A percentile compares a stretch with the other conserved stretches of the same genome.
Conservation (phyloP, 179 eudicot genomes). For the Actinidia chinensis region DNA sequence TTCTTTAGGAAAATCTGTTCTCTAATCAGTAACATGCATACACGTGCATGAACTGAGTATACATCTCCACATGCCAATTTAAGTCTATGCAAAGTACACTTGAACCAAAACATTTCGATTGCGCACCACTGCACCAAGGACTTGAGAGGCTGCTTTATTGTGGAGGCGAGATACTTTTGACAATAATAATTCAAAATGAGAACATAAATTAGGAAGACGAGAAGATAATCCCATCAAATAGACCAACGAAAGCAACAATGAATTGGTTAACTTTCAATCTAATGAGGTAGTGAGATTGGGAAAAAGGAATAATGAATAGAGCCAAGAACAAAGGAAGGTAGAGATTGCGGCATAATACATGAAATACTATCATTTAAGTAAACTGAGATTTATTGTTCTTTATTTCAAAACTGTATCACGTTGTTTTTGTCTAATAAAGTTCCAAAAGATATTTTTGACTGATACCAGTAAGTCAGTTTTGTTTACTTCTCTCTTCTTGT, state of each 20-base stretch:
- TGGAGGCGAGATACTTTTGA: neutral
- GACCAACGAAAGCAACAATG: slow-evolving; percentile 2
- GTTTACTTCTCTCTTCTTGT: no score
- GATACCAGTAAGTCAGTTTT: neutral
- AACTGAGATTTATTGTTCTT: neutral
- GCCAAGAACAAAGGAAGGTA: neutral
- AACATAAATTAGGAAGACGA: neutral
- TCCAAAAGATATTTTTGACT: neutral
- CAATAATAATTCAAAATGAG: neutral
- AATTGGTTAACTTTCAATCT: neutral
- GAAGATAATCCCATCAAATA: neutral
- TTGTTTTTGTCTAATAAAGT: neutral
- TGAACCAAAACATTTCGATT: neutral
- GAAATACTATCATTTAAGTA: neutral
- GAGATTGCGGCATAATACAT: neutral
- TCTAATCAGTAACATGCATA: neutral
- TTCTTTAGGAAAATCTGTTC: no score
- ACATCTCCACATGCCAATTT: neutral
- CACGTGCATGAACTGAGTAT: neutral
- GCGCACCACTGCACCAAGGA: neutral
- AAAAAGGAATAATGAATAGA: neutral
- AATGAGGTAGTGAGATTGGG: neutral
- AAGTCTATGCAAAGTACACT: neutral
- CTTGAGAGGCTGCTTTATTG: neutral
- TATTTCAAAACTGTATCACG: neutral